Conservation (phyloP, 1,139 yeast species). For the Lodderomyces oxycetoniae region DNA sequence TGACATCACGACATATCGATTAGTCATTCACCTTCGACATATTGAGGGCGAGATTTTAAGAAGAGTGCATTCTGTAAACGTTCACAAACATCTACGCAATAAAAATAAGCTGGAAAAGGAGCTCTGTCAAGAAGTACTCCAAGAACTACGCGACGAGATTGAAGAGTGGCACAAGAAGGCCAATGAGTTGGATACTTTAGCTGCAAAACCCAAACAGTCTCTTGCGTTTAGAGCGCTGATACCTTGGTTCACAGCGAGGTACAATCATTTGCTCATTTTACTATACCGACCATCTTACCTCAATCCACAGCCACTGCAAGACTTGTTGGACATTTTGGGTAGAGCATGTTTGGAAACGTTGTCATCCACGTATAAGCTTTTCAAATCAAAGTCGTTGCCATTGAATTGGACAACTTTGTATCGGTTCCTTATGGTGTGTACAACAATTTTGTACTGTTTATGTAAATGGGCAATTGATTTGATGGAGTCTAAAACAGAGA, state of each 20-base stretch:
- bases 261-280: slow-evolving; percentile 38
- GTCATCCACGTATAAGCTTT: slow-evolving; percentile 38
- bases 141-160: slow-evolving; percentile 30
- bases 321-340: slow-evolving; percentile 32
- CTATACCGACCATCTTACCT: slow-evolving; percentile 46
- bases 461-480: slow-evolving; percentile 44
- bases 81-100: slow-evolving; percentile 7
- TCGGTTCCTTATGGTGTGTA: slow-evolving; percentile 40
- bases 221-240: slow-evolving; percentile 36
- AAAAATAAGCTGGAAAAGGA: slow-evolving; percentile 14
- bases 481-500: slow-evolving; percentile 39
- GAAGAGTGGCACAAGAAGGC: slow-evolving; percentile 33
- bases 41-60: slow-evolving; percentile 40
- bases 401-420: slow-evolving; percentile 47
- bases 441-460: slow-evolving; percentile 41
- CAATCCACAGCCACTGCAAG: slow-evolving; percentile 38
- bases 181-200: slow-evolving; percentile 18
- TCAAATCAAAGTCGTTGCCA: slow-evolving; percentile 38
- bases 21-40: slow-evolving; percentile 35
- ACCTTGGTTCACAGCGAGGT: slow-evolving; percentile 44
- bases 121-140: slow-evolving; percentile 24
- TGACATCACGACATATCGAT: slow-evolving; percentile 33
- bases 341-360: slow-evolving; percentile 37
- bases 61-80: slow-evolving; percentile 35
- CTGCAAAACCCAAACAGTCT: slow-evolving; percentile 11